phyloP scores from a whole-genome alignment of 148 eudicot species.

The Mesembryanthemum crystallinum region DNA sequence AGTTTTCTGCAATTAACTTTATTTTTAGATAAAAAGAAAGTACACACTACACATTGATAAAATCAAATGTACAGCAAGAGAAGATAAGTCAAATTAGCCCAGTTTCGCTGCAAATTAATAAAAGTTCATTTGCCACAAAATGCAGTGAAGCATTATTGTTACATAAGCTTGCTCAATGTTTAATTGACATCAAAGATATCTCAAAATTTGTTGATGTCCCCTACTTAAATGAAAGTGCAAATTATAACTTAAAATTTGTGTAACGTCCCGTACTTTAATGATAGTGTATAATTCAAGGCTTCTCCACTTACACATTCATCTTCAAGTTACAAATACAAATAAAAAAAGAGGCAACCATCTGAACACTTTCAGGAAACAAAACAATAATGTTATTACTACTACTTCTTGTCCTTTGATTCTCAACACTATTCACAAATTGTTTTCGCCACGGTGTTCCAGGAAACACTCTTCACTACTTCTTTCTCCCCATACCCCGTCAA shows the following conservation, averaged over 20 bases:
- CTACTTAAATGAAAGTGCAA: background rate
- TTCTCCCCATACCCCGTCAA: background rate
- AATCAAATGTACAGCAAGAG: too few species aligned
- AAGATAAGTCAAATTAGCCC: too few species aligned
- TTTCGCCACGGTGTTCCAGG: too few species aligned
- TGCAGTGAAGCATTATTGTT: background rate
- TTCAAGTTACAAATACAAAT: background rate
- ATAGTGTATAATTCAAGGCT: background rate
- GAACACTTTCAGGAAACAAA: background rate
- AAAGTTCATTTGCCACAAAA: background rate
- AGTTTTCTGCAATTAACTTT: background rate
- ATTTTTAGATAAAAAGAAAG: too few species aligned
- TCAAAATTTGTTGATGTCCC: background rate
- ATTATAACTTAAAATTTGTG: background rate
- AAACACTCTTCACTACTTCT: too few species aligned
- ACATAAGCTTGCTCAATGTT: background rate
- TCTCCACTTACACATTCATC: background rate
- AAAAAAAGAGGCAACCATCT: background rate
- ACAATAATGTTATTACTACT: too few species aligned
- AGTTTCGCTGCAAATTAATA: too few species aligned
- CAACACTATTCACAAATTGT: too few species aligned
- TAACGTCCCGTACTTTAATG: background rate
- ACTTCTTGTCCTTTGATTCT: too few species aligned
- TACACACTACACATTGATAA: too few species aligned
- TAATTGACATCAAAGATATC: too few species aligned